Evolutionary conservation across 2,329 filamentous ascomycete genomes (phyloP).

Genomic region (Blastomyces gilchristii): DNA sequence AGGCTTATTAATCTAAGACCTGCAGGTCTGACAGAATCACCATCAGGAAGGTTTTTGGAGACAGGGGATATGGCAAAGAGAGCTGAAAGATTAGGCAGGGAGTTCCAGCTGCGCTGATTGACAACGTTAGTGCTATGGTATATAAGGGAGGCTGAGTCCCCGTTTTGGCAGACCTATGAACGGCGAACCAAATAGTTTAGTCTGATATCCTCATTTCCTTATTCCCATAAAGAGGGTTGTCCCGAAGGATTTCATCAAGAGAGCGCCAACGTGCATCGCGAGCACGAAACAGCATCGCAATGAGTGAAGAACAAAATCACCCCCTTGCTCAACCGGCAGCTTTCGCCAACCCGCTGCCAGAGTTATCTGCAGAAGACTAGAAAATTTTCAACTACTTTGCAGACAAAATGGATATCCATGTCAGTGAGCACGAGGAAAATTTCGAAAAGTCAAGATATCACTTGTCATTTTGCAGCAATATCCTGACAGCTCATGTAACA

Average conservation of each 20-base stretch:
- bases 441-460: background rate
- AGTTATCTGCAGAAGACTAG: conserved; percentile 58
- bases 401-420: conserved; percentile 64
- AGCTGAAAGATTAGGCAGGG: background rate
- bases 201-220: background rate
- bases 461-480: background rate
- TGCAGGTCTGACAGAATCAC: too few relatives aligned
- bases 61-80: too few relatives aligned
- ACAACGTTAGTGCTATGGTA: background rate
- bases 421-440: conserved; percentile 29
- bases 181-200: background rate
- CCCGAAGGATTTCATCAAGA: background rate
- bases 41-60: too few relatives aligned
- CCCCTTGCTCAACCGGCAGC: background rate
- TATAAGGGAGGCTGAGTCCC: background rate
- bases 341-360: conserved; percentile 38
- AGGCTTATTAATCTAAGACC: too few relatives aligned
- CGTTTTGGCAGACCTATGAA: background rate
- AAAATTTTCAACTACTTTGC: conserved; percentile 61
- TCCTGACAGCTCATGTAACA: conserved; percentile 43
- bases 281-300: background rate
- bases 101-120: background rate
- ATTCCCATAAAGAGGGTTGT: background rate
- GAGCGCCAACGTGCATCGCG: background rate
- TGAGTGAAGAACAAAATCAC: background rate